Evolutionary conservation across 1,139 yeast genomes (phyloP).

Genomic region (Candida dubliniensis): DNA sequence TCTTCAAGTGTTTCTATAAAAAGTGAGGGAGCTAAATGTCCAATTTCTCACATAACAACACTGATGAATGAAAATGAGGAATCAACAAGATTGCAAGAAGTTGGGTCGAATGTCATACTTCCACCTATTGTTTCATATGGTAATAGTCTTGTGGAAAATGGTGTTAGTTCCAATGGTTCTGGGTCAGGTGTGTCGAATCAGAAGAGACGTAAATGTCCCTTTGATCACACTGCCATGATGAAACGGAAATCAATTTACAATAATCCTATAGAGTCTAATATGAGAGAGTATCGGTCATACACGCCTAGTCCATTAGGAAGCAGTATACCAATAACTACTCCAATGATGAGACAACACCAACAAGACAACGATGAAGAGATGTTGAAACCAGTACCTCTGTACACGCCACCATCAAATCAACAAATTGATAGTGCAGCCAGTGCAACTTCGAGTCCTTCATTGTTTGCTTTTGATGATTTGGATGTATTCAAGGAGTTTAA

Average conservation of each 20-base stretch:
- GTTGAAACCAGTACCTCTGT: conserved; percentile 4
- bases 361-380: conserved; percentile 1
- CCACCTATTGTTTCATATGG: not conserved
- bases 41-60: conserved; percentile 31
- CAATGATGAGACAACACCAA: conserved; percentile 1
- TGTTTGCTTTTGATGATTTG: conserved; percentile 5
- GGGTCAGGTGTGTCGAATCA: not conserved
- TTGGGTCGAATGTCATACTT: not conserved
- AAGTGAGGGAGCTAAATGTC: conserved; percentile 25
- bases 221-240: conserved; percentile 27
- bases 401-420: conserved; percentile 7
- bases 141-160: conserved; percentile 1
- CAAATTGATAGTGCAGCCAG: not conserved
- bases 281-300: conserved; percentile 19
- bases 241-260: conserved; percentile 18
- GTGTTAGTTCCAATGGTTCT: not conserved
- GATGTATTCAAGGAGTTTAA: conserved; percentile 15
- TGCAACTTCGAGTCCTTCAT: conserved; percentile 2
- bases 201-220: conserved; percentile 31
- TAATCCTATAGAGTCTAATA: conserved; percentile 27
- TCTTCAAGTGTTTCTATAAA: not conserved
- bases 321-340: conserved; percentile 3
- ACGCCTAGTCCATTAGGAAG: conserved; percentile 11
- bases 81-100: not conserved
- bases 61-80: conserved; percentile 21